Evolutionary conservation across 2,329 filamentous ascomycete genomes (phyloP).

Genomic region (Polytolypa hystricis): DNA sequence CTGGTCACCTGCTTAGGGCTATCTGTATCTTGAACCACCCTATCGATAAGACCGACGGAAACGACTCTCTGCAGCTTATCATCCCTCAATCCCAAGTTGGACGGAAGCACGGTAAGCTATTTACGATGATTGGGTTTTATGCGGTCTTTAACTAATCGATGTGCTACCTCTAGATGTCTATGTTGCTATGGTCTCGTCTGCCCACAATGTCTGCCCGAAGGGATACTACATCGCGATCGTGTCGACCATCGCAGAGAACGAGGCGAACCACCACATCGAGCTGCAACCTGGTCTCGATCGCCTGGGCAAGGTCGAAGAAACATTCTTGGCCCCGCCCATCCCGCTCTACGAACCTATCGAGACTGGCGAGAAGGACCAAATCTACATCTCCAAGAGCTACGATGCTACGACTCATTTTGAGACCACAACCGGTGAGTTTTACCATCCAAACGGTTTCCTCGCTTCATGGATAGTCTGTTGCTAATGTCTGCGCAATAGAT

Average conservation of each 20-base stretch:
- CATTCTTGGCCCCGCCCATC: constrained; percentile 88
- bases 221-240: constrained; percentile 99
- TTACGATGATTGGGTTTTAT: not conserved
- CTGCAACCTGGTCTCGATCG: constrained; percentile 85
- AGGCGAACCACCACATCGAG: constrained; percentile 90
- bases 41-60: constrained; percentile 74
- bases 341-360: constrained; percentile 87
- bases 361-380: constrained; percentile 71
- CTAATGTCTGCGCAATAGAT: constrained; percentile 40
- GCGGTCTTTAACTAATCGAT: not conserved
- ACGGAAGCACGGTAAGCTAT: constrained; percentile 73
- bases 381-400: constrained; percentile 98
- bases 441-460: not conserved
- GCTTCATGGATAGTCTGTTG: constrained; percentile 7
- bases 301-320: constrained; percentile 88
- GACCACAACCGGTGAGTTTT: constrained; percentile 54
- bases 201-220: constrained; percentile 97
- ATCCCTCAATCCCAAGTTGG: constrained; percentile 96
- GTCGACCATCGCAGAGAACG: constrained; percentile 86
- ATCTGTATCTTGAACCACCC: constrained; percentile 98
- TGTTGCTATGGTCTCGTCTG: constrained; percentile 86
- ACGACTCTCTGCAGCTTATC: constrained; percentile 87
- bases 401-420: constrained; percentile 97
- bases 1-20: constrained; percentile 84
- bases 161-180: constrained; percentile 61